A percentile compares a stretch with the other conserved stretches of the same genome.
These are phyloP conservation scores for Aphanomyces stellatus DNA, from an alignment of 352 stramenopile species.

Conservation along the genomic window DNA sequence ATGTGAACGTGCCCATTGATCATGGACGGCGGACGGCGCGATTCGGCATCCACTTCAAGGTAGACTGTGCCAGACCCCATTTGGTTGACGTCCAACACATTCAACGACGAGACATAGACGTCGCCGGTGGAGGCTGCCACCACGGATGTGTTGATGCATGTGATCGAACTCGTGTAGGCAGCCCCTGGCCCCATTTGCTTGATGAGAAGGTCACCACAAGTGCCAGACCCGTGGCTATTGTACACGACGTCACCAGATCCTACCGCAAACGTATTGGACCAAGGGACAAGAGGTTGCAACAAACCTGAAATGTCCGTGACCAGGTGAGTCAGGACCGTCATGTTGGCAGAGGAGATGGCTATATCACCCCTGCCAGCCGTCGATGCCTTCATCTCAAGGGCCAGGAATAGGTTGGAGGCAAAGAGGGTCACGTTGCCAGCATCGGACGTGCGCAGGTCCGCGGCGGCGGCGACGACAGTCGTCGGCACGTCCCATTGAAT, in stretches of 20 bases:
- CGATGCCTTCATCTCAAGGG: neutral
- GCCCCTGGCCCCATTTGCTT: too few species aligned
- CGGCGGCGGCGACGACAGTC: neutral
- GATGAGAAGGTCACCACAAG: too few species aligned
- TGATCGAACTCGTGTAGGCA: too few species aligned
- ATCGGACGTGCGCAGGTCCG: neutral
- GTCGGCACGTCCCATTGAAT: neutral
- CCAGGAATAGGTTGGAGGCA: neutral
- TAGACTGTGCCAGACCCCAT: too few species aligned
- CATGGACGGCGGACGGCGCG: too few species aligned
- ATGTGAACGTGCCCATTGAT: too few species aligned
- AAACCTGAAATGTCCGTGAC: neutral
- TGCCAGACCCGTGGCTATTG: too few species aligned
- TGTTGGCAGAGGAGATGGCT: neutral
- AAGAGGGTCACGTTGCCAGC: neutral
- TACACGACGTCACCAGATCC: neutral
- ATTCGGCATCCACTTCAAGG: too few species aligned
- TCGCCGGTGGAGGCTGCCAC: too few species aligned
- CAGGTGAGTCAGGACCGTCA: neutral
- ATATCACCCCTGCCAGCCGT: neutral
- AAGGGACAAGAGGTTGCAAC: neutral
- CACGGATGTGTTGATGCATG: too few species aligned
- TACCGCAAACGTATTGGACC: neutral
- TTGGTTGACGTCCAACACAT: too few species aligned
- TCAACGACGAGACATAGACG: too few species aligned